These are phyloP conservation scores for Trichocladium uniseriatum DNA, from an alignment of 495 filamentous ascomycete genomes.

Conservation along the genomic window DNA sequence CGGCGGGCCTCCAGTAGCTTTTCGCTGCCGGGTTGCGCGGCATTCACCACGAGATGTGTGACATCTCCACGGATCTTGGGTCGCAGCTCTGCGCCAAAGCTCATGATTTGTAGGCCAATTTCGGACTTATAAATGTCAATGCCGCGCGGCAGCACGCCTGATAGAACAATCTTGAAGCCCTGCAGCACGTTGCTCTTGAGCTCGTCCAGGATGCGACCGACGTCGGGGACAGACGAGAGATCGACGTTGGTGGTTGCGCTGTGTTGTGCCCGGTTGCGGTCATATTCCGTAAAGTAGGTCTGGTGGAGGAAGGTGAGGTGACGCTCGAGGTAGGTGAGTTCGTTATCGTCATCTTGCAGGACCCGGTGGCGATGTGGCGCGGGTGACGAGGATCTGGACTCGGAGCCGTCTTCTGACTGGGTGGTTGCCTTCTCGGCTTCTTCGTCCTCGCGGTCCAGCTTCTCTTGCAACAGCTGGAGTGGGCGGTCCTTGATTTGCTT, in stretches of 20 bases:
- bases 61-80: slow-evolving; percentile 39
- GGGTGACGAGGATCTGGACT: slow-evolving; percentile 28
- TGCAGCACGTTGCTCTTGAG: slow-evolving; percentile 66
- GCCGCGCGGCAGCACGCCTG: slow-evolving; percentile 75
- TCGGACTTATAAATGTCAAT: slow-evolving; percentile 68
- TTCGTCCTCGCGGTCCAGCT: slow-evolving; percentile 76
- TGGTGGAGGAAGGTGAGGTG: slow-evolving; percentile 67
- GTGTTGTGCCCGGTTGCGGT: slow-evolving; percentile 11
- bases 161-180: slow-evolving; percentile 68
- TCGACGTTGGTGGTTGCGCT: slow-evolving; percentile 36
- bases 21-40: slow-evolving; percentile 62
- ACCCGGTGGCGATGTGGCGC: slow-evolving; percentile 57
- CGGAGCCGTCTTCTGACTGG: slow-evolving; percentile 27
- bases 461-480: slow-evolving; percentile 76
- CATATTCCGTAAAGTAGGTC: slow-evolving; percentile 76
- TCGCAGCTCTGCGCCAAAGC: slow-evolving; percentile 70
- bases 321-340: slow-evolving; percentile 63
- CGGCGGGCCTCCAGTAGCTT: slow-evolving; percentile 77
- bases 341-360: slow-evolving; percentile 73
- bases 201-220: slow-evolving; percentile 67
- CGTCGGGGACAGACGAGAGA: slow-evolving; percentile 66
- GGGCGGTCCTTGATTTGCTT: slow-evolving; percentile 85
- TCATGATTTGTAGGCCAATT: slow-evolving; percentile 71
- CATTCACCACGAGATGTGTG: slow-evolving; percentile 46
- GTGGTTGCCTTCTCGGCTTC: slow-evolving; percentile 43